Evolutionary conservation across 1,139 yeast species (phyloP), one percentile per base, ranked within the genome.

Genomic region (Hansenula lynferdii): DNA sequence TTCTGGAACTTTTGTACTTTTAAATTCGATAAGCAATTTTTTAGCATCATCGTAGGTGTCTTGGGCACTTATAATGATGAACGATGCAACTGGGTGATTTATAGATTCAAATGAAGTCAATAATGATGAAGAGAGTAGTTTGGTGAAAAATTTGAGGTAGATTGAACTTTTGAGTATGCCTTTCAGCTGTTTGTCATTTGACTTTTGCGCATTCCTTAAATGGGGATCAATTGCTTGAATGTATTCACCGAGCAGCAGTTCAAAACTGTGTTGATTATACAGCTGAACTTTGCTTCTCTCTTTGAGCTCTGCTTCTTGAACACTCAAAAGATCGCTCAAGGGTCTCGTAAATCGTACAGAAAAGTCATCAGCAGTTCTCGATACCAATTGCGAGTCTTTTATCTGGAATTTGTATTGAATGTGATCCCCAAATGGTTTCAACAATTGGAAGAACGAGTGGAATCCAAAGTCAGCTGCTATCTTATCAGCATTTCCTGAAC

Each of bases 61-160:
- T 8, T 37, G 31, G 5, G 50, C 41, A 4, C 46, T 38, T 12
- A 90, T 68, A 6, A 84, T 82, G 38, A 89, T 70, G 15, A 90
- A 61, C 38, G 90, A 86, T 2, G 89, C 74, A 1, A 89, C 75
- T 0, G 98, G 97, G 57, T 92, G 97, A 50, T 86, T 83, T 57
- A 90, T 83, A 3, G 92, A 81, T 57, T 92, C 97, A 57, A 86
- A 89, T 1, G 95, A 83, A 3, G 87, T 79, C 6, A 85, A 66
- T 19, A 72, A 72, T 27, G 77, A 72, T 12, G 84, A 70, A 0
- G 90, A 70, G 19, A 85, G 67, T 21, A 85, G 58, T 45, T 79
- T 73, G 34, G 81, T 70, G 47, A 85, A 71, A 48, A 80, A 70
- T 35, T 74, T 72, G 43, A 75, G 62, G 52, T 81, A 85, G n/a